phyloP scores from a whole-genome alignment of 2,329 filamentous ascomycete species.

The Cladophialophora carrionii region DNA sequence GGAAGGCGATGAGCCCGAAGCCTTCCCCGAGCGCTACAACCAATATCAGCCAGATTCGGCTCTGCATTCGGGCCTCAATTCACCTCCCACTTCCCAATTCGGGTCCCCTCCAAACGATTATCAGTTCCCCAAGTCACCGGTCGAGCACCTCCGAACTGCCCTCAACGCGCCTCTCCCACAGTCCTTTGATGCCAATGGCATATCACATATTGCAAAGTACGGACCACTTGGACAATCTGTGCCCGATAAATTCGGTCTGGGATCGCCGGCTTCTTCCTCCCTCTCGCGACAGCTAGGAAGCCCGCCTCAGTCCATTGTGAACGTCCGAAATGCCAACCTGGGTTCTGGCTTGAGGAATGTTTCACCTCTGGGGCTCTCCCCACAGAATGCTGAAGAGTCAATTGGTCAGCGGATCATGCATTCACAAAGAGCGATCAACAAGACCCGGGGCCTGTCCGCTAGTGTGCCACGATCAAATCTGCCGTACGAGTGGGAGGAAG shows the following conservation, averaged over 20 bases:
- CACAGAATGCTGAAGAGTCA: slow-evolving; percentile 67
- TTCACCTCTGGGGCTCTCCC: slow-evolving; percentile 59
- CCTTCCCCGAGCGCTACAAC: slow-evolving; percentile 41
- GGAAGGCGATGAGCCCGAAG: slow-evolving; percentile 48
- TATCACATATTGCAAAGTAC: slow-evolving; percentile 86
- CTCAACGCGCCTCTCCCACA: slow-evolving; percentile 90
- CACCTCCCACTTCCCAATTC: slow-evolving; percentile 66
- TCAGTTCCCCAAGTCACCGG: slow-evolving; percentile 78
- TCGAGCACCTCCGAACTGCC: slow-evolving; percentile 70
- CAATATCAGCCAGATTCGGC: slow-evolving; percentile 57
- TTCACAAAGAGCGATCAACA: slow-evolving; percentile 62
- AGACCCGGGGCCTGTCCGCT: slow-evolving; percentile 59
- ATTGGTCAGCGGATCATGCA: slow-evolving; percentile 65
- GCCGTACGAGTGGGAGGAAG: slow-evolving; percentile 62
- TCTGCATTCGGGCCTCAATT: slow-evolving; percentile 63
- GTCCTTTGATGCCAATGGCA: slow-evolving; percentile 94
- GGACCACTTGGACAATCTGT: slow-evolving; percentile 91
- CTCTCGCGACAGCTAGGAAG: slow-evolving; percentile 60
- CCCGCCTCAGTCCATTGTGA: slow-evolving; percentile 65
- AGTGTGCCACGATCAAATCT: slow-evolving; percentile 59
- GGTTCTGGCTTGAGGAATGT: slow-evolving; percentile 71
- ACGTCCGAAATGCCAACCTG: slow-evolving; percentile 68
- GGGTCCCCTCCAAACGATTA: slow-evolving; percentile 82
- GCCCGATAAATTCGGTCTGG: slow-evolving; percentile 86
- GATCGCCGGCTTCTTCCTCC: slow-evolving; percentile 68